A percentile compares a stretch with the other conserved stretches of the same genome.
These are phyloP conservation scores for Penicillium sp. DNA, from an alignment of 2,329 filamentous ascomycete species.

Conservation along the genomic window DNA sequence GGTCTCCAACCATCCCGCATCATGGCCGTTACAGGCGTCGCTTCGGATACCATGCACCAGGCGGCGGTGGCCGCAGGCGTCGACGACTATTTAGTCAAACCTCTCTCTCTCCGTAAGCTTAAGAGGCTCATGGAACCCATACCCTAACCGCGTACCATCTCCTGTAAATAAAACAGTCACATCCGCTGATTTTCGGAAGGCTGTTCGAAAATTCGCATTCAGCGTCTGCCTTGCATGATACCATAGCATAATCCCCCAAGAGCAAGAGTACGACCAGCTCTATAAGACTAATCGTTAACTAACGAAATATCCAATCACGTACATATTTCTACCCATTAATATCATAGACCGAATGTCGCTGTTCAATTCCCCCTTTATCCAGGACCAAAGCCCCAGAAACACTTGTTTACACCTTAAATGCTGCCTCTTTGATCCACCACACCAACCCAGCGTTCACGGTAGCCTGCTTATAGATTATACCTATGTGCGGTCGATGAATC, in stretches of 20 bases:
- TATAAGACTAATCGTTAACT: not conserved
- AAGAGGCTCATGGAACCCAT: slow-evolving; percentile 26
- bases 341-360: slow-evolving; percentile 33
- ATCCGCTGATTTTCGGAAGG: no score
- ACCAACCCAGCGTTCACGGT: no score
- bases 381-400: slow-evolving; percentile 20
- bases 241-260: not conserved
- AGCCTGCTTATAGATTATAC: no score
- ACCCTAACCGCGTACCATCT: not conserved
- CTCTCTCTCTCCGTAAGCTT: slow-evolving; percentile 31
- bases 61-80: slow-evolving; percentile 31
- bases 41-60: slow-evolving; percentile 32
- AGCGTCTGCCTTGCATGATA: not conserved
- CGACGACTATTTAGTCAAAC: slow-evolving; percentile 34
- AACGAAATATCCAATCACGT: not conserved
- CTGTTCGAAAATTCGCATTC: not conserved
- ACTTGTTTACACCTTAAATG: slow-evolving; percentile 10
- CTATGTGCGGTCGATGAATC: no score
- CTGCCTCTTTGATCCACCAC: slow-evolving; percentile 17
- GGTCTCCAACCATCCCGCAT: slow-evolving; percentile 23
- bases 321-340: slow-evolving; percentile 22
- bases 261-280: not conserved
- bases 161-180: not conserved
- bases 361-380: slow-evolving; percentile 19
- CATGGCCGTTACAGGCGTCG: slow-evolving; percentile 34